Conservation (phyloP, 495 filamentous ascomycete species). For the Aspergillus baeticus region DNA sequence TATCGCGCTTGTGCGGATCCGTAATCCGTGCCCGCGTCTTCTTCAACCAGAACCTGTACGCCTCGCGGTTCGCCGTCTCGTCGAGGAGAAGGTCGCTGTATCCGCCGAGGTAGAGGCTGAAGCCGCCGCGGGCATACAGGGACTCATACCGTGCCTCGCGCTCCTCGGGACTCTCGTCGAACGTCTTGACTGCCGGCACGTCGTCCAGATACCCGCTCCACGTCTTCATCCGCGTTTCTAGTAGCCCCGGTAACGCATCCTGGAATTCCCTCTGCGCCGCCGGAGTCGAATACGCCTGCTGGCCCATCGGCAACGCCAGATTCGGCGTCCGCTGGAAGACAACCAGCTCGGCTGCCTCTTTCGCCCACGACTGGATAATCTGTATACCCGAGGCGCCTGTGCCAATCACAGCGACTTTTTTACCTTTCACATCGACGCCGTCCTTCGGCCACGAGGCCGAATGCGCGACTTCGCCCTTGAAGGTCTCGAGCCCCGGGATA, state of each 20-base stretch:
- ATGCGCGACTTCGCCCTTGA: constrained; percentile 33
- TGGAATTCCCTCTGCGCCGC: neutral
- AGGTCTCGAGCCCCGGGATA: constrained; percentile 26
- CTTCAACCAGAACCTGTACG: neutral
- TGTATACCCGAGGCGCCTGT: constrained; percentile 55
- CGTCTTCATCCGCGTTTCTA: neutral
- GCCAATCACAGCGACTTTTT: constrained; percentile 33
- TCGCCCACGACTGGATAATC: constrained; percentile 42
- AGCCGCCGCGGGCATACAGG: neutral
- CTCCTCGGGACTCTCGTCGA: neutral
- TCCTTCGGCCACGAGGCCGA: neutral
- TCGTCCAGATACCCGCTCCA: too few relatives aligned
- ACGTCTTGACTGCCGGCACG: neutral
- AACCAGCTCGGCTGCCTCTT: constrained; percentile 33
- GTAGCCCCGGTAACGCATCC: neutral
- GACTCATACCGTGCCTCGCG: neutral
- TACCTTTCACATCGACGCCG: neutral
- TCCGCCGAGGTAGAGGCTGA: neutral
- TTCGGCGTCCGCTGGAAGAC: constrained; percentile 56
- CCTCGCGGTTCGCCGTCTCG: neutral
- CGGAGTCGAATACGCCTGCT: constrained; percentile 29
- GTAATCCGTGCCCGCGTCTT: constrained; percentile 29
- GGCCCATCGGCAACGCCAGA: constrained; percentile 47
- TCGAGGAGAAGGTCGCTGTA: neutral
- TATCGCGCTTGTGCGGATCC: constrained; percentile 27